phyloP scores from a whole-genome alignment of 441 rosid genomes.

The Breynia disticha region DNA sequence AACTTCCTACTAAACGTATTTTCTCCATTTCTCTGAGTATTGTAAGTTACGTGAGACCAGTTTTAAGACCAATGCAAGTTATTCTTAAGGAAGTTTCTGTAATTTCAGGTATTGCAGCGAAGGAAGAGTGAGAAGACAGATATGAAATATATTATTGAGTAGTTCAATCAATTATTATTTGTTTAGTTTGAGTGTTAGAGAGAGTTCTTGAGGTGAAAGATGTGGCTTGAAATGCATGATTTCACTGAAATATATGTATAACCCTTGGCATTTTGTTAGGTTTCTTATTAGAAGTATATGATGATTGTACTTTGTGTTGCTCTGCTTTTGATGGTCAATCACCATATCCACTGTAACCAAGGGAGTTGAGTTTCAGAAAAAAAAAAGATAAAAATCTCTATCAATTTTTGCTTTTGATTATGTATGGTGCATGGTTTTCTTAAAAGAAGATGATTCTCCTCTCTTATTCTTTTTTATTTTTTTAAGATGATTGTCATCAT shows the following conservation, averaged over 20 bases:
- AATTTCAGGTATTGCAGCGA: constrained; percentile 29
- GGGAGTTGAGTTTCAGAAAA: background rate
- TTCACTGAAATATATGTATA: constrained; percentile 8
- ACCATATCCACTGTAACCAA: constrained; percentile 15
- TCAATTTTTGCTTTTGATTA: constrained; percentile 15
- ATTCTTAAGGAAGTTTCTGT: no score
- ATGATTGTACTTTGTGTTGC: constrained; percentile 17
- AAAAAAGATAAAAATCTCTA: background rate
- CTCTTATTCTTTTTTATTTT: constrained; percentile 24
- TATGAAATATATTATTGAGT: constrained; percentile 6
- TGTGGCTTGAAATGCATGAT: constrained; percentile 10
- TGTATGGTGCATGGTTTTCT: constrained; percentile 61
- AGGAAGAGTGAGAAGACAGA: constrained; percentile 11
- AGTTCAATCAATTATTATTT: constrained; percentile 5
- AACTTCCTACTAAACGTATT: constrained; percentile 34
- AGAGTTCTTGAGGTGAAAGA: constrained; percentile 19
- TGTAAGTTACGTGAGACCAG: no score
- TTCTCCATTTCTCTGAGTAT: constrained; percentile 19
- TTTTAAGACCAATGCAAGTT: no score
- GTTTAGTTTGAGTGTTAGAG: constrained; percentile 15
- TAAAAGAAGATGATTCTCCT: constrained; percentile 52
- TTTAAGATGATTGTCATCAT: constrained; percentile 25
- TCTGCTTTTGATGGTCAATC: constrained; percentile 22
- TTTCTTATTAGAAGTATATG: constrained; percentile 25
- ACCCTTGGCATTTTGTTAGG: constrained; percentile 37